These are phyloP conservation scores for Sisymbrium irio DNA, from an alignment of 345 rosid genomes.

Conservation along the genomic window DNA sequence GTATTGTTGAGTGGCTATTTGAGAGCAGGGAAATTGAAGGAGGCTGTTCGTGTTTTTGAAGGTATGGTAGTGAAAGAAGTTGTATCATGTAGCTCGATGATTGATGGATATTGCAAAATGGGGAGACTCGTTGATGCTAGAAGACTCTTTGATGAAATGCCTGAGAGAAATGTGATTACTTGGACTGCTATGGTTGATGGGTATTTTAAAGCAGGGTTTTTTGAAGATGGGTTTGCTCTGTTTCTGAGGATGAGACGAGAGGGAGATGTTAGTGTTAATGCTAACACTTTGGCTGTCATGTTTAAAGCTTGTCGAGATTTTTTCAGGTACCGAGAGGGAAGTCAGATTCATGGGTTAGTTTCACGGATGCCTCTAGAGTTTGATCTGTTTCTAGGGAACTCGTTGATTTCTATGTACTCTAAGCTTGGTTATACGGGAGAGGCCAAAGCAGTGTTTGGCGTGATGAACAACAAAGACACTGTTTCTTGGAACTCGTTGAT, in stretches of 20 bases:
- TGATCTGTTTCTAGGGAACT: conserved; percentile 61
- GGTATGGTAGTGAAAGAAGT: conserved; percentile 59
- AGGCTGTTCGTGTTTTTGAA: conserved; percentile 56
- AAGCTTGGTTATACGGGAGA: conserved; percentile 45
- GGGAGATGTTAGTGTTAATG: conserved; percentile 46
- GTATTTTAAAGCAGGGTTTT: conserved; percentile 56
- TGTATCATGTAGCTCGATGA: conserved; percentile 67
- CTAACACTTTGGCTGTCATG: conserved; percentile 57
- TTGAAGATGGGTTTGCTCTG: conserved; percentile 56
- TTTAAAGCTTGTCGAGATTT: conserved; percentile 61
- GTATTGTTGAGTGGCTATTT: conserved; percentile 66
- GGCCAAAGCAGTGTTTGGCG: conserved; percentile 46
- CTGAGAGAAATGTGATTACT: conserved; percentile 66
- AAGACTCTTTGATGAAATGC: conserved; percentile 50
- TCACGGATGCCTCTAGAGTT: conserved; percentile 45
- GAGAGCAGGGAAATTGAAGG: conserved; percentile 49
- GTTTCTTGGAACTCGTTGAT: conserved; percentile 84
- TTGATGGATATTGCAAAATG: conserved; percentile 75
- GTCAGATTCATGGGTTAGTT: conserved; percentile 61
- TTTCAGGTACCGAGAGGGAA: conserved; percentile 44
- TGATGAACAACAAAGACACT: conserved; percentile 44
- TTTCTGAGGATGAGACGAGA: conserved; percentile 63
- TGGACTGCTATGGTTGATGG: conserved; percentile 85
- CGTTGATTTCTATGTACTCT: conserved; percentile 64
- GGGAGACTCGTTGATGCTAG: conserved; percentile 55